These are phyloP conservation scores for Daedaleopsis nitida DNA, from an alignment of 768 basidiomycete species.

Conservation along the genomic window DNA sequence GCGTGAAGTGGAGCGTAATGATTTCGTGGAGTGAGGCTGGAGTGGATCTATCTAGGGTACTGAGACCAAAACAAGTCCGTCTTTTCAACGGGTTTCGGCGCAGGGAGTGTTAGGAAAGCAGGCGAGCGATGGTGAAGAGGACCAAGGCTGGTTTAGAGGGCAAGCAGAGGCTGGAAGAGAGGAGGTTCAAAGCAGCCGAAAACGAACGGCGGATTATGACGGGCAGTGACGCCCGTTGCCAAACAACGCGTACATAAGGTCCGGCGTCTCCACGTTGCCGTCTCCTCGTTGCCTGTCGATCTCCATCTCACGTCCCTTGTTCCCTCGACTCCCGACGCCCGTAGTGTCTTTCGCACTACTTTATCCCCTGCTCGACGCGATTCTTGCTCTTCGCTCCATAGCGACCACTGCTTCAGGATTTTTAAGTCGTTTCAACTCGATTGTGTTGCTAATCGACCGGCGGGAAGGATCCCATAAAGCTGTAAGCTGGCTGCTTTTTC, in stretches of 20 bases:
- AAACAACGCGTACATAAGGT: conserved; percentile 13
- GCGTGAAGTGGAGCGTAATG: conserved; percentile 1
- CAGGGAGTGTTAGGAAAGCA: neutral
- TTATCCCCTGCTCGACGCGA: neutral
- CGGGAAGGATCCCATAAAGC: too few relatives aligned
- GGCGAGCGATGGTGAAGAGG: neutral
- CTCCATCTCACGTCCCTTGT: neutral
- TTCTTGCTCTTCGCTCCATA: neutral
- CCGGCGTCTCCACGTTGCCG: neutral
- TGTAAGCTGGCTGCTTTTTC: neutral
- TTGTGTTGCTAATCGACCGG: too few relatives aligned
- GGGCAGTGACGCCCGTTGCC: conserved; percentile 19
- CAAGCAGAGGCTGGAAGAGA: neutral
- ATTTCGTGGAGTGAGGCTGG: neutral
- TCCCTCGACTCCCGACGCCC: neutral
- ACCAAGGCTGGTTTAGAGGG: neutral
- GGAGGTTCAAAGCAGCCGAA: conserved; percentile 1
- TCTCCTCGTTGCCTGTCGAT: neutral
- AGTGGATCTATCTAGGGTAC: neutral
- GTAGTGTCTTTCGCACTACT: neutral
- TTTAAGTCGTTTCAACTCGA: too few relatives aligned
- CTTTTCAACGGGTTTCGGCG: too few relatives aligned
- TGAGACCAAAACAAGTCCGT: too few relatives aligned
- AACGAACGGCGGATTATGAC: conserved; percentile 10
- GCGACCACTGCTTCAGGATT: neutral